Evolutionary conservation across 352 stramenopile genomes (phyloP).

Genomic region (Globisporangium uncinulatum): DNA sequence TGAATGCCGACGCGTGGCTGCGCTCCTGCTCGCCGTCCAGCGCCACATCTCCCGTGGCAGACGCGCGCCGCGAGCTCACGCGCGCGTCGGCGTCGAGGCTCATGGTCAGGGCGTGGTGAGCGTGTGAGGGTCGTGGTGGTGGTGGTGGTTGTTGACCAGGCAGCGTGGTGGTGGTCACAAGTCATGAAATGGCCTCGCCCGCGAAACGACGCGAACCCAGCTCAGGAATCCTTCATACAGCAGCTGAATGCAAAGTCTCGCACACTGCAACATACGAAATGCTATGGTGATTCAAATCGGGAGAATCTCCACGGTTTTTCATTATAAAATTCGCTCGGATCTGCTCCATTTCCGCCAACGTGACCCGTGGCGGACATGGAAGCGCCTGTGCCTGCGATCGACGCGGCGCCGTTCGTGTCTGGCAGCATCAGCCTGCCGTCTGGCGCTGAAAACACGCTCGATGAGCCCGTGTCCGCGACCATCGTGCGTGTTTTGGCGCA

Average conservation of each 20-base stretch:
- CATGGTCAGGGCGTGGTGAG: background rate
- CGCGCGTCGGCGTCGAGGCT: background rate
- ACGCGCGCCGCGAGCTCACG: background rate
- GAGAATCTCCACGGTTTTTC: no score
- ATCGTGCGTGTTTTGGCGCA: slow-evolving; percentile 46
- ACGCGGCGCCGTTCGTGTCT: slow-evolving; percentile 41
- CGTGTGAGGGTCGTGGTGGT: no score
- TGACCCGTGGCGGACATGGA: slow-evolving; percentile 7
- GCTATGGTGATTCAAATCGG: no score
- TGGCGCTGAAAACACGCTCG: slow-evolving; percentile 72
- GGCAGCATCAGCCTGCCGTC: slow-evolving; percentile 80
- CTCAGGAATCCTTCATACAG: no score
- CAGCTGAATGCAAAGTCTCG: no score
- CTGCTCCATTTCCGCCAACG: background rate
- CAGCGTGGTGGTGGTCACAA: no score
- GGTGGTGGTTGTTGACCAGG: no score
- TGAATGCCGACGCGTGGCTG: slow-evolving; percentile 47
- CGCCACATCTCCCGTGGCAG: background rate
- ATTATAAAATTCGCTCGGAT: no score
- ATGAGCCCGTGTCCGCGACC: slow-evolving; percentile 84
- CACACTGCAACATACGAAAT: no score
- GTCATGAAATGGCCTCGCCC: no score
- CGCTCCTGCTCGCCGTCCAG: slow-evolving; percentile 5
- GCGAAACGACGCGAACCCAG: no score
- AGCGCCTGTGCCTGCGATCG: background rate